phyloP scores from a whole-genome alignment of 805 yeast genomes.

The Monosporozyma aquatica region DNA sequence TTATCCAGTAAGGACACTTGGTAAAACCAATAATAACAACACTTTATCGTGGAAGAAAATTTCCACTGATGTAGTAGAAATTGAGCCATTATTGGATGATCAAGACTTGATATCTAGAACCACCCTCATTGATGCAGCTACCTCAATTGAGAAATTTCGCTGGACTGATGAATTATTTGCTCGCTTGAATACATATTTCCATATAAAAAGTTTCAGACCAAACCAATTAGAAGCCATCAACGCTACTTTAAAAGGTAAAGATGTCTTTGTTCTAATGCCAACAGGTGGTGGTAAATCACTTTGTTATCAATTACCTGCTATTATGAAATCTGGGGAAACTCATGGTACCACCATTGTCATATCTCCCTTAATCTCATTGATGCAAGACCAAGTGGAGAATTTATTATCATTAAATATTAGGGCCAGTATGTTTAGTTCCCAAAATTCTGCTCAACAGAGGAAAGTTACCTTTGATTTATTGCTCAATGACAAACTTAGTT shows the following conservation, averaged over 20 bases:
- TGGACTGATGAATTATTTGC: conserved; percentile 66
- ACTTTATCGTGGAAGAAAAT: background rate
- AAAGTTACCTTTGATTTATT: conserved; percentile 53
- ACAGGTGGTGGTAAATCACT: conserved; percentile 98
- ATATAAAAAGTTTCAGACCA: conserved; percentile 57
- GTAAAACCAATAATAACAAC: too few relatives aligned
- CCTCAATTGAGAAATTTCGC: conserved; percentile 14
- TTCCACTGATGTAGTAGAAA: background rate
- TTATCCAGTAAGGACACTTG: too few relatives aligned
- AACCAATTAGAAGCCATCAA: conserved; percentile 84
- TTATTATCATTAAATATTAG: conserved; percentile 53
- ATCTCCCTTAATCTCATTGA: conserved; percentile 88
- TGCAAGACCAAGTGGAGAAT: conserved; percentile 95
- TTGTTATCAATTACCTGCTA: conserved; percentile 91
- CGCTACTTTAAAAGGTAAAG: conserved; percentile 66
- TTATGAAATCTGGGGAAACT: conserved; percentile 65
- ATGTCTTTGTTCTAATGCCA: conserved; percentile 94
- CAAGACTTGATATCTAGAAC: background rate
- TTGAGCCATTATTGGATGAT: conserved; percentile 1
- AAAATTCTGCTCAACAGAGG: conserved; percentile 54
- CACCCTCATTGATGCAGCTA: background rate
- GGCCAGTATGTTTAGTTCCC: conserved; percentile 86
- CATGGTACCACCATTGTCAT: conserved; percentile 83
- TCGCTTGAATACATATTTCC: conserved; percentile 51
- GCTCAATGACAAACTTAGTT: conserved; percentile 54